Base-by-base conservation (phyloP, 2,329 filamentous ascomycete species). In the Pyrenophora graminea region DNA sequence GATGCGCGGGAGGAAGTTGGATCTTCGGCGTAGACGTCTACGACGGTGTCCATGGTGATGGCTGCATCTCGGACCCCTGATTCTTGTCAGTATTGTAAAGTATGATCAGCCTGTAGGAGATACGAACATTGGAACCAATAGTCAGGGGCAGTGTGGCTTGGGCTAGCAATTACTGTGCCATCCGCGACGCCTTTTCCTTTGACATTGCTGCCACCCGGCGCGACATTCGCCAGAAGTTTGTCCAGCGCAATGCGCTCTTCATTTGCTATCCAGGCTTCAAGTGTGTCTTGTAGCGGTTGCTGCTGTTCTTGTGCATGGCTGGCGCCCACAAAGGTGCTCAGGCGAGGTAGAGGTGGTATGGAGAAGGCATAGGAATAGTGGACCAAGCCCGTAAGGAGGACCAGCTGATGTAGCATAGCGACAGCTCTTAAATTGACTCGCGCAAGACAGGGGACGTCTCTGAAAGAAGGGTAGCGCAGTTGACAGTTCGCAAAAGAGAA, bases 81-180 rank as follows among this genome's bases (percentile, higher is more conserved):
- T 30, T 25, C 4, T 39, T 23, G 4, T 39, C 38, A 39, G 37
- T 9, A 36, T 21, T 3, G 34, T n/a, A n/a, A 8, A 43, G 45
- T 39, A 9, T 7, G n/a, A 33, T 34, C 15, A 19, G 19, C 12
- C 9, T 6, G 1, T 19, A 2, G 7, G 36, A 7, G 4, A 21
- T n/a, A 47, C 65, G 8, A 40, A 75, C 76, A 78, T 58, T 78
- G 75, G 55, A 72, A 78, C 61, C 70, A 78, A 56, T 78, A 78
- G 51, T 78, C 67, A 9, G 76, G 76, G 15, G 66, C 60, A 3
- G 69, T 51, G 23, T 63, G 70, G 13, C 72, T 76, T 3, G 76
- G 76, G 46, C 76, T 77, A 21, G 76, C 76, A 30, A 78, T 62
- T 2, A 78, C 74, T 3, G 73, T 73, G 27, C 76, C 76, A 18